Conservation (phyloP, 2,329 filamentous ascomycete genomes). For the Lachnellula hyalina region DNA sequence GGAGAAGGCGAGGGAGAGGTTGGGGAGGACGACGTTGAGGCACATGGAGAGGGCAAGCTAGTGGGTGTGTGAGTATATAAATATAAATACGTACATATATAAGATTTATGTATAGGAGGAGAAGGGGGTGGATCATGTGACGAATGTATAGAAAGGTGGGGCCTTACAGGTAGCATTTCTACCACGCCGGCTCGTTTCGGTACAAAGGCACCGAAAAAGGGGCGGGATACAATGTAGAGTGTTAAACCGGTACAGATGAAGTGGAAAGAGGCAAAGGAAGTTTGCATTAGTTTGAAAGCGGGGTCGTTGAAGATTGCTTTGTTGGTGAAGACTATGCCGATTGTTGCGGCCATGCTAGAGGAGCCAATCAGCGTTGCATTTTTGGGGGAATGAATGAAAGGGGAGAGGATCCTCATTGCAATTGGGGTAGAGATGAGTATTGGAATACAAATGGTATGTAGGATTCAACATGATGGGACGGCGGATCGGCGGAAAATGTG, state of each 20-base stretch:
- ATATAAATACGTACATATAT: neutral
- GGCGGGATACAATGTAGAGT: conserved; percentile 20
- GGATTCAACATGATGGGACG: no score
- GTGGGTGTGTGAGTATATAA: neutral
- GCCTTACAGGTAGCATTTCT: conserved; percentile 25
- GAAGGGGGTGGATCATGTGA: neutral
- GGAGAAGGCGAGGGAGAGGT: conserved; percentile 25
- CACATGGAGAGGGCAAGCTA: conserved; percentile 27
- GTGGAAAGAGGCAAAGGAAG: conserved; percentile 23
- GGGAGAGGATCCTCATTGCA: conserved; percentile 3
- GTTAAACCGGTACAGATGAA: conserved; percentile 26
- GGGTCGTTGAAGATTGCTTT: conserved; percentile 27
- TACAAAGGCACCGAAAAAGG: conserved; percentile 21
- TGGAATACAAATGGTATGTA: no score
- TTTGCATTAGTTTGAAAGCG: conserved; percentile 27
- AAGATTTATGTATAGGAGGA: neutral
- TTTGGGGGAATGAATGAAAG: no score
- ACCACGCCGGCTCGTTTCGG: conserved; percentile 22
- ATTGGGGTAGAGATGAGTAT: conserved; percentile 2
- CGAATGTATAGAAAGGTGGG: neutral
- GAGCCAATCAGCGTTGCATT: neutral
- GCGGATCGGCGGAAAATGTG: no score
- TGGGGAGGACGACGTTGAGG: conserved; percentile 27
- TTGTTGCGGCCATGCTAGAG: conserved; percentile 24
- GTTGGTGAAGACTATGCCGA: conserved; percentile 28